phyloP scores from a whole-genome alignment of 2,329 filamentous ascomycete species.

The Fusarium dlaminii region DNA sequence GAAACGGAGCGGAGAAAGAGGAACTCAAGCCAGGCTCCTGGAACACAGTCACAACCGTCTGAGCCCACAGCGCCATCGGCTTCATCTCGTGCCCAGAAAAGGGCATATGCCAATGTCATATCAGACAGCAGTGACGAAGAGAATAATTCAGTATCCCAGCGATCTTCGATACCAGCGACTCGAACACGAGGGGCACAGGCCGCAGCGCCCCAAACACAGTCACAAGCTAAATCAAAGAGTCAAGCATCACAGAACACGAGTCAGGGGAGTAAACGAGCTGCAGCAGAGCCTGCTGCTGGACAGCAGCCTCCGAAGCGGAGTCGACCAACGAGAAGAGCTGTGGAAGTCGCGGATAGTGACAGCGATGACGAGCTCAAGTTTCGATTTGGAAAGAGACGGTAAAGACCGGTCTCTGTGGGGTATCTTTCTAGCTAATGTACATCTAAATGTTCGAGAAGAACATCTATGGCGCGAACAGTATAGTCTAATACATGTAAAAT shows the following conservation, averaged over 20 bases:
- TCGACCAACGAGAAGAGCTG: slow-evolving; percentile 48
- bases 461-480: slow-evolving; percentile 22
- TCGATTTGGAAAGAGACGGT: slow-evolving; percentile 62
- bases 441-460: slow-evolving; percentile 30
- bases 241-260: slow-evolving; percentile 43
- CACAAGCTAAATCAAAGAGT: slow-evolving; percentile 43
- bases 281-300: slow-evolving; percentile 42
- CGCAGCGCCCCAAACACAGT: slow-evolving; percentile 42
- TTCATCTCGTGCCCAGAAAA: slow-evolving; percentile 22
- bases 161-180: slow-evolving; percentile 18
- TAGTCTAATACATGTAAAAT: slow-evolving; percentile 8
- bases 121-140: slow-evolving; percentile 53
- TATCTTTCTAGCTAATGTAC: slow-evolving; percentile 46
- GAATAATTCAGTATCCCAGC: slow-evolving; percentile 15
- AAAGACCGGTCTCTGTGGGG: slow-evolving; percentile 39
- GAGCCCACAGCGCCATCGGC: slow-evolving; percentile 14
- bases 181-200: slow-evolving; percentile 38
- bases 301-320: slow-evolving; percentile 47
- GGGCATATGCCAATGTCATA: slow-evolving; percentile 40
- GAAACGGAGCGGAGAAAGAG: slow-evolving; percentile 45
- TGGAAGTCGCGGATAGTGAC: slow-evolving; percentile 53
- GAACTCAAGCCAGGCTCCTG: slow-evolving; percentile 39
- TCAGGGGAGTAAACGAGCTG: slow-evolving; percentile 48
- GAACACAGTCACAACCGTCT: slow-evolving; percentile 27
- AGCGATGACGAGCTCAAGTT: slow-evolving; percentile 68